Base-by-base conservation (phyloP, 805 yeast species). In the Nakazawaea ambrosiae region DNA sequence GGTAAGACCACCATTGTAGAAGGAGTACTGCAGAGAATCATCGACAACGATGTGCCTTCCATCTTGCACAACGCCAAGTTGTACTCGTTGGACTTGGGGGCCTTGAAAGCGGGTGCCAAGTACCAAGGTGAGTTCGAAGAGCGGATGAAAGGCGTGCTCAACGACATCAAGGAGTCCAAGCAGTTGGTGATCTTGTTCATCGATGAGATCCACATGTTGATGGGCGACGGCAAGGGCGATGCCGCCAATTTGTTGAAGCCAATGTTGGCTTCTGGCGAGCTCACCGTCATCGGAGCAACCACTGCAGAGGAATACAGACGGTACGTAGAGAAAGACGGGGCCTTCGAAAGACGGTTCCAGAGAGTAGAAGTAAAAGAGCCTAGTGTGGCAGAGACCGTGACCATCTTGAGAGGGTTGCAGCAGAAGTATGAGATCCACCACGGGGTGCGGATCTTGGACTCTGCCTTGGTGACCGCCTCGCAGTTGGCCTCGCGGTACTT, bases 41-140 rank as follows among this genome's bases (percentile, higher is more conserved):
- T 92, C 43, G 97, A 92, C 54, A 85, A 85, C 46, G 98, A 92
- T 61, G 96, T 92, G 12, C 98, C 98, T 30, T 74, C 78, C 19
- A 86, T 90, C 45, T 68, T 92, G 47, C 83, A 84, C 43, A 78
- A 78, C 41, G 79, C 95, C 46, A 78, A 81, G 45, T 68, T 92
- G 39, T 90, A 81, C 57, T 84, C 96, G 14, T 70, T 92, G 44
- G 98, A 92, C 60, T 69, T 92, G 48, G 98, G 98, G 45, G 95
- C 97, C 1, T 73, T 92, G 51, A 90, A 95, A 44, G 98, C 98
- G 5, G 98, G 98, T 63, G 97, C 98, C 41, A 92, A 92, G 58
- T 89, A 87, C 63, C 95, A 90, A 61, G 98, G 98, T 64, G 98
- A 92, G 57, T 92, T 90, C 54, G 98, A 92, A 68, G 98, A 92